phyloP scores from a whole-genome alignment of 257 asterid genomes.

The Voacanga thouarsii region DNA sequence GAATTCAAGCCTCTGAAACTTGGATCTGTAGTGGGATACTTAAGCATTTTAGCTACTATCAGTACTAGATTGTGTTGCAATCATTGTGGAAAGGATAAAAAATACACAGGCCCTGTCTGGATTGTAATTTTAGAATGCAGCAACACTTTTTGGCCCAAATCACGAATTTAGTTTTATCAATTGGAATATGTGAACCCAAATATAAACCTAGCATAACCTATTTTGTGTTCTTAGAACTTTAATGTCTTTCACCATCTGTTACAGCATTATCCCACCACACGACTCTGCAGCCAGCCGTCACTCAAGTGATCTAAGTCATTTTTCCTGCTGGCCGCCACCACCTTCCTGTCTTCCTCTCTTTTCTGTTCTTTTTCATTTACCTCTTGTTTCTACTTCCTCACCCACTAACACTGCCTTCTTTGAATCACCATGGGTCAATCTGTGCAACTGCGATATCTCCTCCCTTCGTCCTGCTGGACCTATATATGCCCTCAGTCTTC shows the following conservation, averaged over 20 bases:
- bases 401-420: neutral
- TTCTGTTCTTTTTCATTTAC: too few species aligned
- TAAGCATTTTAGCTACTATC: neutral
- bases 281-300: neutral
- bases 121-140: neutral
- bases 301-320: neutral
- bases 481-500: neutral
- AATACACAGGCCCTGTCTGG: neutral
- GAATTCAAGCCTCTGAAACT: neutral
- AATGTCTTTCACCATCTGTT: neutral
- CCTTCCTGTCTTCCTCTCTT: neutral
- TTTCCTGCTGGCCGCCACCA: neutral
- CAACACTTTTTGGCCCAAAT: neutral
- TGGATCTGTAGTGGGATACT: neutral
- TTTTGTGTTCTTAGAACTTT: neutral
- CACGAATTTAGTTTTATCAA: neutral
- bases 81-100: neutral
- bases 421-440: neutral
- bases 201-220: neutral
- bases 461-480: neutral
- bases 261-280: neutral
- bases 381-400: neutral
- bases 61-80: neutral
- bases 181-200: too few species aligned
- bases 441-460: neutral